Base-by-base conservation (phyloP, 2,329 filamentous ascomycete species). In the Chaetoscypha palmicola region DNA sequence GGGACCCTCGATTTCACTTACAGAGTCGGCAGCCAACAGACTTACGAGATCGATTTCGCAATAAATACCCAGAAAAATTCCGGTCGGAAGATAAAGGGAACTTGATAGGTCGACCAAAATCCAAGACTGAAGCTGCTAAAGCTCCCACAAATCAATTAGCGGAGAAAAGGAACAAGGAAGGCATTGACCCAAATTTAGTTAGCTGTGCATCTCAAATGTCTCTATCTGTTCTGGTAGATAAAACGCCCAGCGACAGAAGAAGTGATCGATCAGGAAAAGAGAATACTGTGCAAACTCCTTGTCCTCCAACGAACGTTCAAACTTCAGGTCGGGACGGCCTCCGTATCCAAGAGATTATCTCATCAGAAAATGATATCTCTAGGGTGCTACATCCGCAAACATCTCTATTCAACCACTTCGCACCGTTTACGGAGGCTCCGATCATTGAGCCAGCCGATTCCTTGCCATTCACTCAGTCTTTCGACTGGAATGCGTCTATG, bases 1-100 rank as follows among this genome's bases (percentile, higher is more conserved):
- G 77, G 26, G 77, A 83, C 47, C 62, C 71, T 11, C 67, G 67
- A 21, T 80, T 77, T 60, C 67, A 77, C 47, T 64, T 83, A n/a
- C 70, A 72, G 3, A 73, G 61, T 46, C 67, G 79, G 34, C 74
- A 79, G 50, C 77, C 79, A 1, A 83, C 78, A 0, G 79, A 83
- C 55, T 60, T 83, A 40, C 68, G 79, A 48, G 79, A 83, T 50
- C 69, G 79, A 17, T 70, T 81, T 23, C 71, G 79, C 33, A 83
- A 82, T 61, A 81, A 79, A 53, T 79, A 79, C 51, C 74, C 76
- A 2, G 71, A 71, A 11, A 72, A 76, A 23, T 81, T 46, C 68
- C 71, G 51, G 17, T 26, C 36, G 12, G 49, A 50, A 32, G 53
- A 46, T 12, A 45, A 45, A 28, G 31, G 22, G 34, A 41, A 46